phyloP scores from a whole-genome alignment of 2,329 filamentous ascomycete species.

The Cladosporium sp. region DNA sequence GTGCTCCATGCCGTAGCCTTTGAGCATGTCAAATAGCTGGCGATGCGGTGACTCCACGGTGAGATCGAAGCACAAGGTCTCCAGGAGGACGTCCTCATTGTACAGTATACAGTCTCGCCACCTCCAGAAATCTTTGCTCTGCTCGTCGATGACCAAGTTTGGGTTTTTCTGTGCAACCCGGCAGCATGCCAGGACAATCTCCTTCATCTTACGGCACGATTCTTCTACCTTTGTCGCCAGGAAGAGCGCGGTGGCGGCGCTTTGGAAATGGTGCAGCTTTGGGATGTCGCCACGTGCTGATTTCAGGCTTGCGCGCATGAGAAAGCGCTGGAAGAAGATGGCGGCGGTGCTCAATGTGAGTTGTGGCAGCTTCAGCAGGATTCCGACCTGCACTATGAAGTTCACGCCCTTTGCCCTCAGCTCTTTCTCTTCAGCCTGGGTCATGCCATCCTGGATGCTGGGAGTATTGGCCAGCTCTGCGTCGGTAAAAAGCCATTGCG shows the following conservation, averaged over 20 bases:
- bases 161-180: slow-evolving; percentile 94
- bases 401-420: slow-evolving; percentile 89
- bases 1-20: slow-evolving; percentile 71
- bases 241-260: slow-evolving; percentile 88
- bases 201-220: slow-evolving; percentile 92
- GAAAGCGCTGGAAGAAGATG: slow-evolving; percentile 94
- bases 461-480: slow-evolving; percentile 82
- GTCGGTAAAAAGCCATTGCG: slow-evolving; percentile 87
- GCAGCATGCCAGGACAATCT: slow-evolving; percentile 89
- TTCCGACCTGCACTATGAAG: slow-evolving; percentile 92
- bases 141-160: slow-evolving; percentile 87
- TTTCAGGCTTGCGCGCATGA: slow-evolving; percentile 84
- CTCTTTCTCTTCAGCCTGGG: slow-evolving; percentile 74
- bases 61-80: slow-evolving; percentile 90
- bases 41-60: slow-evolving; percentile 87
- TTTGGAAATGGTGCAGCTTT: slow-evolving; percentile 82
- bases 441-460: slow-evolving; percentile 79
- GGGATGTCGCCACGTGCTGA: slow-evolving; percentile 64
- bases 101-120: slow-evolving; percentile 94
- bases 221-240: slow-evolving; percentile 97
- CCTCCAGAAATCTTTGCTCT: slow-evolving; percentile 97
- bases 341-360: slow-evolving; percentile 89
- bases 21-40: slow-evolving; percentile 78
- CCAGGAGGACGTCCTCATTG: slow-evolving; percentile 90
- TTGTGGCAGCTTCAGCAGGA: slow-evolving; percentile 88